Evolutionary conservation across 2,329 filamentous ascomycete genomes (phyloP), one percentile per base, ranked within the genome.

Genomic region (Teratosphaeria viscida): DNA sequence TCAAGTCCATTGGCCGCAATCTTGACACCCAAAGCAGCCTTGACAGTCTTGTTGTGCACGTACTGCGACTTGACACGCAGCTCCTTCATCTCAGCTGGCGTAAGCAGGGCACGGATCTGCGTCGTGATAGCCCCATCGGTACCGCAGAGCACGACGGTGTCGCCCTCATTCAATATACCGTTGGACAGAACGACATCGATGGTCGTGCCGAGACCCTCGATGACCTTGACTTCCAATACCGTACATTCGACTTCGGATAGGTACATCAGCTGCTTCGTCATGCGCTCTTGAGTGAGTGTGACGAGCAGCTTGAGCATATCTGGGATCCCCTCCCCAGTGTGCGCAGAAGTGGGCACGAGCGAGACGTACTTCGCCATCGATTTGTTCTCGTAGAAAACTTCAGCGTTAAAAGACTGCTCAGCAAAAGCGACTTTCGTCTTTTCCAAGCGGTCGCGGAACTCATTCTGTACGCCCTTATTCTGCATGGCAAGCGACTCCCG

Each of bases 31-130:
- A 99, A 84, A 8, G 94, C 91, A 23, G 95, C 94, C 81, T 96
- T 99, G 78, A 96, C 92, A 75, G 96, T 91, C 80, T 99, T 97
- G 80, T 99, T 96, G 80, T 99, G 95, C 34, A 99, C 92, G 70
- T 99, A 99, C 63, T 87, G 83, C 2, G 92, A 96, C 78, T 97
- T 97, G 69, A 99, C 84, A 74, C 95, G 91, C 65, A 99, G 77
- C 74, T 99, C 94, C 72, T 90, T 94, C 73, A 99, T 85, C 62
- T 91, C 89, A 11, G 91, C 92, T 1, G 94, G 94, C 3, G 94
- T 99, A 57, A 99, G 81, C 29, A 99, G 82, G 14, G 94, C 95
- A 77, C 94, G 85, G 69, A 99, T 94, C 67, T 96, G 96, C 6
- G 94, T 99, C 61, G 87, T 85, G 72, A 99, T 99, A 57, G 91